phyloP scores from a whole-genome alignment of 257 asterid species.

The Solanum sitiens region DNA sequence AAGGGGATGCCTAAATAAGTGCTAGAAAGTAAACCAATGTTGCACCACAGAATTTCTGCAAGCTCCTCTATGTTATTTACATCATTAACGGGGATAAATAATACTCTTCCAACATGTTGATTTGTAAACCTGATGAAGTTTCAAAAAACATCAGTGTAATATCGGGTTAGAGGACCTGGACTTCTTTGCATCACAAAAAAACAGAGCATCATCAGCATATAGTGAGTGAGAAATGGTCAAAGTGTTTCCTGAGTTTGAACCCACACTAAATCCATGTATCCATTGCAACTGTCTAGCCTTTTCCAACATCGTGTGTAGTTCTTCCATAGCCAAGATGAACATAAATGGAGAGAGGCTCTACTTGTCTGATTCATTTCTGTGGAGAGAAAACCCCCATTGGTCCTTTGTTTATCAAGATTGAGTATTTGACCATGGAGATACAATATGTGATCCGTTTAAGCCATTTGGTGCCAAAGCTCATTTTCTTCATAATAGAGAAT shows the following conservation, averaged over 20 bases:
- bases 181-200: background rate
- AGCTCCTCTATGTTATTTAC: background rate
- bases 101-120: background rate
- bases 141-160: background rate
- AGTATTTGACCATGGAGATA: background rate
- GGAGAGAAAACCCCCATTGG: background rate
- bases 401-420: background rate
- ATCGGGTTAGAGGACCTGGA: background rate
- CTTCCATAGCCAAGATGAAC: background rate
- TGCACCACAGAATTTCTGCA: background rate
- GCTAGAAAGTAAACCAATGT: background rate
- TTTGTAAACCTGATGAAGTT: background rate
- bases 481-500: background rate
- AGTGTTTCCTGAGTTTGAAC: background rate
- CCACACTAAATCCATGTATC: background rate
- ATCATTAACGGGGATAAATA: background rate
- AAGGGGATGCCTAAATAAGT: background rate
- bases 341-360: background rate
- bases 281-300: background rate
- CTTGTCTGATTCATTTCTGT: background rate
- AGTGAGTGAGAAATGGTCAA: background rate
- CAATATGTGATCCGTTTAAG: background rate
- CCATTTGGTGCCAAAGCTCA: background rate
- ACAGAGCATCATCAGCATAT: background rate
- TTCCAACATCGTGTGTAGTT: background rate